These are phyloP conservation scores for Scedosporium minutisporum DNA, from an alignment of 2,329 filamentous ascomycete genomes.

Conservation along the genomic window DNA sequence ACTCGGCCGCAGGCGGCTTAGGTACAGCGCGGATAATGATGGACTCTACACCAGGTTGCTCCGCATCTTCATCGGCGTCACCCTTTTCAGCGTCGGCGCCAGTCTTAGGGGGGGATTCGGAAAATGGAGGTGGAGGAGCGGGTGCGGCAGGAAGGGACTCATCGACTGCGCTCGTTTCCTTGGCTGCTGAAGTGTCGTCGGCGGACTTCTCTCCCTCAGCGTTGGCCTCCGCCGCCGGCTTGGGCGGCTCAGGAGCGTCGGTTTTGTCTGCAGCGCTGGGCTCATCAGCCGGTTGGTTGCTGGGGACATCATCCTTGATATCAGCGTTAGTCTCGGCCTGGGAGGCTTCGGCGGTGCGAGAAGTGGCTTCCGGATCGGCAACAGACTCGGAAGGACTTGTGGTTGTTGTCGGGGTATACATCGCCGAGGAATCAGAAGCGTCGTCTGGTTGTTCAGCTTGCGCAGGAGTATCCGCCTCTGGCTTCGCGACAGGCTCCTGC, in stretches of 20 bases:
- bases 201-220: background rate
- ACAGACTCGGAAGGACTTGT: background rate
- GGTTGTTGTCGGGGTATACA: background rate
- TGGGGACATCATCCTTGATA: background rate
- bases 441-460: background rate
- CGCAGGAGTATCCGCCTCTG: background rate
- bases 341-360: background rate
- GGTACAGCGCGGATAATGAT: slow-evolving; percentile 1
- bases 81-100: background rate
- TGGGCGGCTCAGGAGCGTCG: background rate
- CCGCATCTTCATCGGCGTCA: background rate
- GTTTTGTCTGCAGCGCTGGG: background rate
- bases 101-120: background rate
- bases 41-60: background rate
- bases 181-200: no score
- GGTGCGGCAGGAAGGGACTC: background rate
- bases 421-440: background rate
- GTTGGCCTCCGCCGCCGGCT: background rate
- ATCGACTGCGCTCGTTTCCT: background rate
- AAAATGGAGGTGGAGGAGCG: background rate
- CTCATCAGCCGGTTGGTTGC: background rate
- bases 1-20: background rate
- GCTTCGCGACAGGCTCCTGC: background rate
- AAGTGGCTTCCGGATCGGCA: background rate
- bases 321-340: background rate